Base-by-base conservation (phyloP, 192 early-diverging fungal genomes). In the Obelidium mucronatum region DNA sequence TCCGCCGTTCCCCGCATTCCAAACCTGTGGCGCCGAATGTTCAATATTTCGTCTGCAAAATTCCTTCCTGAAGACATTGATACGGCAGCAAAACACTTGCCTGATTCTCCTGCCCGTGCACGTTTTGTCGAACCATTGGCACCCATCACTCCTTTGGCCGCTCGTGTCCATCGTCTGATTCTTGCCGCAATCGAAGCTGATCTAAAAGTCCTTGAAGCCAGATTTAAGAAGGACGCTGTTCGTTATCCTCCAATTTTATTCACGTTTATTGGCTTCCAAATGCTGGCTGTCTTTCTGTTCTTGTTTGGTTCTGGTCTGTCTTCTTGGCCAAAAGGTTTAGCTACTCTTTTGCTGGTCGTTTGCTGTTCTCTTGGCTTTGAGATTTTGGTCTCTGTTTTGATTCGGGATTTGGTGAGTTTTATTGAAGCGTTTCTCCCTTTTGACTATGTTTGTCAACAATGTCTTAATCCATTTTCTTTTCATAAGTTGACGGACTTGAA, bases 161-260 rank as follows among this genome's bases (percentile, higher is more conserved):
- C 30, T 13, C 73, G 73, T 36, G 73, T 74, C 26, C 73, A 74
- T 34, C 58, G 62, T 24, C 73, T 74, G 1, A 74, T 74, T 40
- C 62, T 74, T 17, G 73, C 58, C 28, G 58, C 73, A 6, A 65
- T 74, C 42, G 73, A 74, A 28, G 73, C 73, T 8, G 73, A 74
- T 48, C 40, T 74, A 13, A 62, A 64, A 31, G 60, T 74, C 42
- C 62, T 74, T 37, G 73, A 74, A 64, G 35, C 60, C 59, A 30
- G 62, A 5, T 64, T 74, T 40, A 61, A 74, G 40, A 48, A 39
- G 15, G 73, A 64, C 40, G 73, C 62, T 30, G 73, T 74, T n/a
- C 60, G 60, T 15, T 74, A 52, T 31, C 73, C 73, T 8, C 60
- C 73, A 40, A 40, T 65, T 31, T 15, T 74, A 4, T 74, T 31